These are phyloP conservation scores for Turnera subulata DNA, from an alignment of 345 rosid genomes.

Conservation along the genomic window DNA sequence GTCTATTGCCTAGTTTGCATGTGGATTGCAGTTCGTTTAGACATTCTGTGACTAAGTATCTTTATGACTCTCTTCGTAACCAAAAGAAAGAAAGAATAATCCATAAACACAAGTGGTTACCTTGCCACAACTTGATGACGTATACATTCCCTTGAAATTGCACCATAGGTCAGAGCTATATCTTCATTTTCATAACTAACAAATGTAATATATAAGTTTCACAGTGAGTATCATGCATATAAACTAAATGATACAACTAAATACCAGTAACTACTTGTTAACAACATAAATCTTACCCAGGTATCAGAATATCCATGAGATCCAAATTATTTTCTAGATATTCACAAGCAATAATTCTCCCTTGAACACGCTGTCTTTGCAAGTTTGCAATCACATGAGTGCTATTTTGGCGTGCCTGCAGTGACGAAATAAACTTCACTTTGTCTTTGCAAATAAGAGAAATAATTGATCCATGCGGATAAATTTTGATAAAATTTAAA, in stretches of 20 bases:
- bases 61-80: too few relatives aligned
- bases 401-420: constrained; percentile 41
- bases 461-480: not conserved
- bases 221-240: not conserved
- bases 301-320: constrained; percentile 38
- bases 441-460: not conserved
- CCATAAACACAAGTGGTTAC: too few relatives aligned
- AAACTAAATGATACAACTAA: not conserved
- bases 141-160: constrained; percentile 48
- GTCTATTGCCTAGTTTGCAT: too few relatives aligned
- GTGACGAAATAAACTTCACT: not conserved
- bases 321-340: constrained; percentile 39
- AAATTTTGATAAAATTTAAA: too few relatives aligned
- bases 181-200: constrained; percentile 36
- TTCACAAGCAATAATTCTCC: constrained; percentile 33
- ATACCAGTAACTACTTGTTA: not conserved
- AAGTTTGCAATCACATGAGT: constrained; percentile 42
- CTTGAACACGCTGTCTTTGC: constrained; percentile 43
- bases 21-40: too few relatives aligned
- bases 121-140: constrained; percentile 45
- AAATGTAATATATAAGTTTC: not conserved
- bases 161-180: constrained; percentile 43
- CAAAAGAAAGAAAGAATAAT: too few relatives aligned
- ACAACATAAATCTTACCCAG: constrained; percentile 24
- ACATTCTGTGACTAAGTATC: too few relatives aligned